Percentiles rank a stretch among this genome's conserved stretches.
phyloP scores from a whole-genome alignment of 1,284 basidiomycete genomes.

The Cutaneotrichosporon spelunceum region DNA sequence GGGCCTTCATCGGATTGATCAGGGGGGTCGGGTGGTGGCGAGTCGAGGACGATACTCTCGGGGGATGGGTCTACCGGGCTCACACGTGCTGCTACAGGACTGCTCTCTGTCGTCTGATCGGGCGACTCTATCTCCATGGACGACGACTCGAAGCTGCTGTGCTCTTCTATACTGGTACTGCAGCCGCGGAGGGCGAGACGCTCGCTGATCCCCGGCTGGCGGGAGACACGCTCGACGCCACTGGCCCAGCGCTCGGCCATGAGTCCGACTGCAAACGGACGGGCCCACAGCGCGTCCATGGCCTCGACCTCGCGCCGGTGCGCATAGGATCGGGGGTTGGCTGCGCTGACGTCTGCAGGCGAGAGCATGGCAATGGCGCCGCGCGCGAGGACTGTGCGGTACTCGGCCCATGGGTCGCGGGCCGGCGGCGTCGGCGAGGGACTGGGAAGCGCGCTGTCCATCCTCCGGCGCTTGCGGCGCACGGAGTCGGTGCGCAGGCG shows the following conservation, averaged over 20 bases:
- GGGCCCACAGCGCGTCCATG: not conserved
- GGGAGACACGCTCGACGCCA: not conserved
- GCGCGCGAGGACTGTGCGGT: not conserved
- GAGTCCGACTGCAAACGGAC: not conserved
- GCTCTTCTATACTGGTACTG: not conserved
- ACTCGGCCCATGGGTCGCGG: conserved; percentile 1
- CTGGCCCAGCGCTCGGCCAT: not conserved
- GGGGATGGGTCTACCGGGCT: not conserved
- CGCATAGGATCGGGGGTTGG: not conserved
- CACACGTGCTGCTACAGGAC: not conserved
- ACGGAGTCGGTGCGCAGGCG: not conserved
- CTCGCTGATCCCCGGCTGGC: not conserved
- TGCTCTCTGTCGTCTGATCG: conserved; percentile 28
- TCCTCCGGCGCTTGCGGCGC: not conserved
- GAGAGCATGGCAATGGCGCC: not conserved
- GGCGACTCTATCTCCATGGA: conserved; percentile 44
- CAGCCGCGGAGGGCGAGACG: not conserved
- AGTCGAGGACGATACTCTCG: not conserved
- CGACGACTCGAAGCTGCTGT: conserved; percentile 18
- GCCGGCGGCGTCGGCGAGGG: not conserved
- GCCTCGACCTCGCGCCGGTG: conserved; percentile 1
- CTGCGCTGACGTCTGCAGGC: not conserved
- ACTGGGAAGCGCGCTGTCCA: conserved; percentile 1
- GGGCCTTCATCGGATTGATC: not conserved
- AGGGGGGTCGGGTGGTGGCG: not conserved